These are phyloP conservation scores for Clonostachys solani DNA, from an alignment of 2,329 filamentous ascomycete species.

Conservation along the genomic window DNA sequence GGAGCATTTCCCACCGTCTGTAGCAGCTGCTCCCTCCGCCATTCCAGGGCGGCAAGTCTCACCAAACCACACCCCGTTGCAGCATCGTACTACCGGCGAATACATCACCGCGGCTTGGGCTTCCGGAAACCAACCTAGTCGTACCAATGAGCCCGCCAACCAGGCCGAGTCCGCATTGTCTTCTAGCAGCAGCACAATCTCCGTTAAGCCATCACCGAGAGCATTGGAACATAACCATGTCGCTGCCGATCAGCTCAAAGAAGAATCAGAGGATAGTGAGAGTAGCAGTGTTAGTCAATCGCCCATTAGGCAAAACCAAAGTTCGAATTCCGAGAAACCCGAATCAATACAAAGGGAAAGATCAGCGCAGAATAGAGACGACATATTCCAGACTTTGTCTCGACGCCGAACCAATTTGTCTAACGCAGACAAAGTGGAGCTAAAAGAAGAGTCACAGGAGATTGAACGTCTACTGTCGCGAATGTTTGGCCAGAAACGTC, in stretches of 20 bases:
- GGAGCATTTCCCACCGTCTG: not conserved
- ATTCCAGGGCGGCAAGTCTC: too few relatives aligned
- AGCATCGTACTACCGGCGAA: conserved; percentile 1
- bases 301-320: conserved; percentile 1
- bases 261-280: not conserved
- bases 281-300: conserved; percentile 14
- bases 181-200: not conserved
- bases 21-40: not conserved
- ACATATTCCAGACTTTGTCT: conserved; percentile 44
- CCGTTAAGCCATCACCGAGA: not conserved
- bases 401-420: conserved; percentile 37
- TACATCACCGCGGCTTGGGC: not conserved
- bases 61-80: too few relatives aligned
- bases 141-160: not conserved
- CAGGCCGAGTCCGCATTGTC: not conserved
- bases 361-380: conserved; percentile 38
- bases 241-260: not conserved
- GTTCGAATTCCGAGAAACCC: conserved; percentile 4
- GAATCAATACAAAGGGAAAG: conserved; percentile 11
- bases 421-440: conserved; percentile 30
- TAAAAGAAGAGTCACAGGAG: conserved; percentile 39
- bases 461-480: conserved; percentile 61
- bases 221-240: too few relatives aligned
- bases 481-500: conserved; percentile 64
- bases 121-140: not conserved